A percentile compares a stretch with the other conserved stretches of the same genome.
Evolutionary conservation across 2,329 filamentous ascomycete species (phyloP).

Genomic region (Arthrobotrys musiformis): DNA sequence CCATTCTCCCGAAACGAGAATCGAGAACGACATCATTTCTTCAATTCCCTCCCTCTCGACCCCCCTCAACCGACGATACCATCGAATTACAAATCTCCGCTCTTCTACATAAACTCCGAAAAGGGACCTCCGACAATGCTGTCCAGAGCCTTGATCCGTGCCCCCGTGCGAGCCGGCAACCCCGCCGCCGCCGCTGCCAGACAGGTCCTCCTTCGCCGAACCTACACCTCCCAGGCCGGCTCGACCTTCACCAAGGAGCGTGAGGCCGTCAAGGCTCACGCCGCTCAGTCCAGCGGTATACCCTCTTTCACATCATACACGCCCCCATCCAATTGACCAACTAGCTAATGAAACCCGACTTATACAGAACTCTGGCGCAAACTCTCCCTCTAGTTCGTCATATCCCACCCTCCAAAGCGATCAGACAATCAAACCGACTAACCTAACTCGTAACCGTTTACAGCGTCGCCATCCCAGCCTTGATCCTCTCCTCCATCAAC

Average conservation of each 20-base stretch:
- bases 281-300: constrained; percentile 80
- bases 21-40: constrained; percentile 44
- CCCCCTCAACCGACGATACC: not conserved
- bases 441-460: constrained; percentile 37
- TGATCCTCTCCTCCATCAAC: constrained; percentile 79
- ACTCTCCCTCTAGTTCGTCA: constrained; percentile 90
- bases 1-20: constrained; percentile 42
- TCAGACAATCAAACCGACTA: constrained; percentile 10
- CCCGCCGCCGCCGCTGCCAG: constrained; percentile 69
- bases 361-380: constrained; percentile 87
- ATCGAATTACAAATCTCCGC: constrained; percentile 20
- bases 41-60: not conserved
- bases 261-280: constrained; percentile 89
- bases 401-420: constrained; percentile 53
- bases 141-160: constrained; percentile 72
- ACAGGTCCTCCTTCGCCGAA: constrained; percentile 62
- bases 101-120: constrained; percentile 44
- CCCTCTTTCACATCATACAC: not conserved
- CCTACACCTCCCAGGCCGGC: constrained; percentile 62
- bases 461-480: constrained; percentile 78
- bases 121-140: constrained; percentile 71
- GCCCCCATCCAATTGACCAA: constrained; percentile 47
- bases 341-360: constrained; percentile 57
- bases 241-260: constrained; percentile 87
- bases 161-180: constrained; percentile 71